A percentile compares a stretch with the other conserved stretches of the same genome.
These are phyloP conservation scores for Fusarium succisae DNA, from an alignment of 2,329 filamentous ascomycete genomes.

Conservation along the genomic window DNA sequence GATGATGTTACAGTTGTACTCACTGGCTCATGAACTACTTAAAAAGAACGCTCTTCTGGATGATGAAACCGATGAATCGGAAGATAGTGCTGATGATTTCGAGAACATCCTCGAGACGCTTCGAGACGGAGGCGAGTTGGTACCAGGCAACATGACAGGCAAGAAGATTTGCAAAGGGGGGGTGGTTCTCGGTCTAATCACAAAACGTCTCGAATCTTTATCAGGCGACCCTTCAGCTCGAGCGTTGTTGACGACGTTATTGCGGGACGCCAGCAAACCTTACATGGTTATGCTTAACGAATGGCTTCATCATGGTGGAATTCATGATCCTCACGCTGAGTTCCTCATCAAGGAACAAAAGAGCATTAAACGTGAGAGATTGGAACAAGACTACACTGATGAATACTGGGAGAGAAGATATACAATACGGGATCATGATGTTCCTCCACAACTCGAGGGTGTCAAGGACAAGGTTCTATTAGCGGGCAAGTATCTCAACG, in stretches of 20 bases:
- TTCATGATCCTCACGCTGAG: conserved; percentile 92
- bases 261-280: conserved; percentile 88
- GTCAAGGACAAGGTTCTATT: conserved; percentile 95
- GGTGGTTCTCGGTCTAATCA: conserved; percentile 88
- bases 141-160: conserved; percentile 78
- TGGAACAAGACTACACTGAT: conserved; percentile 97
- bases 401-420: conserved; percentile 99
- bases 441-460: conserved; percentile 89
- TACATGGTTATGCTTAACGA: conserved; percentile 99
- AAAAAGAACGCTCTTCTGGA: conserved; percentile 89
- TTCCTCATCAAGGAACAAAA: conserved; percentile 96
- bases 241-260: conserved; percentile 79
- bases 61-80: conserved; percentile 76
- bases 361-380: conserved; percentile 87
- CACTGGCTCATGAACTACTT: conserved; percentile 85
- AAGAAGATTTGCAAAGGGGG: conserved; percentile 98
- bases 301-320: conserved; percentile 95
- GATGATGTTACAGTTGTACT: conserved; percentile 91
- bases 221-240: conserved; percentile 92
- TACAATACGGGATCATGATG: conserved; percentile 88
- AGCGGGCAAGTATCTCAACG: conserved; percentile 97
- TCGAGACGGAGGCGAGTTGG: conserved; percentile 84
- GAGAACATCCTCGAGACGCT: conserved; percentile 94
- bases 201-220: conserved; percentile 85
- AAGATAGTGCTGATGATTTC: conserved; percentile 82